These are phyloP conservation scores for Pseudogymnoascus sp. DNA, from an alignment of 2,329 filamentous ascomycete species.

Conservation along the genomic window DNA sequence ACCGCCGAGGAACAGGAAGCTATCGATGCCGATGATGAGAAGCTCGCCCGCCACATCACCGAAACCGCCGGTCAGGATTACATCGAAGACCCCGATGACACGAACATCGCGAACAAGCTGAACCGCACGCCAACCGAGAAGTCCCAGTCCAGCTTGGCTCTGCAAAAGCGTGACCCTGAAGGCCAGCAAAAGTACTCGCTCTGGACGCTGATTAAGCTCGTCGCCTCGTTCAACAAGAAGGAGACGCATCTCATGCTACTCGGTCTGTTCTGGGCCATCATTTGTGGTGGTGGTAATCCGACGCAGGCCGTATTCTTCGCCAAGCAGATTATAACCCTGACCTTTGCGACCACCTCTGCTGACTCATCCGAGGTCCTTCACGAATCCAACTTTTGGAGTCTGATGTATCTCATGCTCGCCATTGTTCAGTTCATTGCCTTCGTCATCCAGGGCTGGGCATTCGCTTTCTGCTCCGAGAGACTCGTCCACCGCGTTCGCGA, in stretches of 20 bases:
- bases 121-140: constrained; percentile 46
- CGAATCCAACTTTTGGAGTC: constrained; percentile 75
- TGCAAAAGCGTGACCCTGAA: constrained; percentile 47
- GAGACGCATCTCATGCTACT: constrained; percentile 65
- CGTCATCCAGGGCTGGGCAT: constrained; percentile 58
- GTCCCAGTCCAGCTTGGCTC: constrained; percentile 60
- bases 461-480: constrained; percentile 79
- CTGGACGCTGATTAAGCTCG: constrained; percentile 69
- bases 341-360: constrained; percentile 31
- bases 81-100: constrained; percentile 51
- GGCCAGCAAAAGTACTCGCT: constrained; percentile 54
- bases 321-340: constrained; percentile 70
- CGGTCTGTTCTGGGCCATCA: constrained; percentile 63
- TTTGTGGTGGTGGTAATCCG: constrained; percentile 75
- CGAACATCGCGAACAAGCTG: constrained; percentile 47
- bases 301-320: constrained; percentile 74
- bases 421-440: constrained; percentile 64
- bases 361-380: constrained; percentile 47
- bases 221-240: constrained; percentile 66
- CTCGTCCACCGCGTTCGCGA: constrained; percentile 77
- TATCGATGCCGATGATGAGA: constrained; percentile 42
- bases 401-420: constrained; percentile 82
- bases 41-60: constrained; percentile 41
- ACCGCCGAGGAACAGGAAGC: constrained; percentile 42
- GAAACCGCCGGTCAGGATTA: constrained; percentile 34